phyloP scores from a whole-genome alignment of 2,329 filamentous ascomycete genomes.

The Paecilomyces sp. region DNA sequence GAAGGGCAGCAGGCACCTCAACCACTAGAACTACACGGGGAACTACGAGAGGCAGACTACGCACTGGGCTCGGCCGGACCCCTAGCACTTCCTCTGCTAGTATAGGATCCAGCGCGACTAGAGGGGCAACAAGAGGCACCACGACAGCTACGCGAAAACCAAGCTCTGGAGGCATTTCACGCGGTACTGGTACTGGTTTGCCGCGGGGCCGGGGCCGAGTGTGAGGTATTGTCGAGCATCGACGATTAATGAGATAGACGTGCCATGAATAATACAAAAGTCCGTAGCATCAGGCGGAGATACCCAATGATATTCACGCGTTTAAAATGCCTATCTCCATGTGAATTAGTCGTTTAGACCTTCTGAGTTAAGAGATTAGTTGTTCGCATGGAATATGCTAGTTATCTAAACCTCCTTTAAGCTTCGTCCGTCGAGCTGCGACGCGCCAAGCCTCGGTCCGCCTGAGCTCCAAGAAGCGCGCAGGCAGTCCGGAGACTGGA shows the following conservation, averaged over 20 bases:
- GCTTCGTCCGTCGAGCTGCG: not conserved
- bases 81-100: conserved; percentile 23
- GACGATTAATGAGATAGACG: not conserved
- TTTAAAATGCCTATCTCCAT: not conserved
- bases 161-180: conserved; percentile 28
- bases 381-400: no score
- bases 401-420: not conserved
- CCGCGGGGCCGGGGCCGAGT: conserved; percentile 26
- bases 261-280: not conserved
- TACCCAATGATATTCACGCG: not conserved
- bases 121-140: conserved; percentile 8
- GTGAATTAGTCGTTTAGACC: not conserved
- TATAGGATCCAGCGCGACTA: conserved; percentile 16
- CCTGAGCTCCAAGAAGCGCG: not conserved
- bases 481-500: conserved; percentile 5
- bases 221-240: conserved; percentile 9
- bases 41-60: conserved; percentile 25
- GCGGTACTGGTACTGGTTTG: conserved; percentile 27
- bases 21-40: conserved; percentile 24
- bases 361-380: not conserved
- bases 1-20: conserved; percentile 24
- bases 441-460: conserved; percentile 1
- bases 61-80: conserved; percentile 28
- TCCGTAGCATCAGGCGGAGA: not conserved
- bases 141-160: conserved; percentile 28